Percentiles rank a stretch among this genome's conserved stretches.
phyloP scores from a whole-genome alignment of 2,329 filamentous ascomycete genomes.

The Penicillium sp. region DNA sequence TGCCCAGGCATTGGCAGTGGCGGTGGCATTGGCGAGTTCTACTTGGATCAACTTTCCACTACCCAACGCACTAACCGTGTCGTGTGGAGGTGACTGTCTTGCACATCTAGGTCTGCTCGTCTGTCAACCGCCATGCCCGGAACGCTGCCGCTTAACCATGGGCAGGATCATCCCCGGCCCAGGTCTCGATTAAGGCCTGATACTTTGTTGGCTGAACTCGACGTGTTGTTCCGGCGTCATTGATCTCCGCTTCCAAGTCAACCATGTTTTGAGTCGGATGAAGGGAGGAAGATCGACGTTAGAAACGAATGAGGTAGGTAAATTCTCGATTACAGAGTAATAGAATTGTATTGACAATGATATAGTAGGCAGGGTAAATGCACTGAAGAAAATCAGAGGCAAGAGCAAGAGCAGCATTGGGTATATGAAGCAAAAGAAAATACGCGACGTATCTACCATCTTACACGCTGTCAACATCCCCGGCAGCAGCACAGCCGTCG shows the following conservation, averaged over 20 bases:
- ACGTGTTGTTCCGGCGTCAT: not conserved
- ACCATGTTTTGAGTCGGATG: not conserved
- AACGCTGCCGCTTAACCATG: not conserved
- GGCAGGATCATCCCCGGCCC: not conserved
- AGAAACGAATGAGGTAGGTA: no score
- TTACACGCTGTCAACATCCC: not conserved
- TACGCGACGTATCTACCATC: not conserved
- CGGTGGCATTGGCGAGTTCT: no score
- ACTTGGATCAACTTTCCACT: no score
- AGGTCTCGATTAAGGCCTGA: not conserved
- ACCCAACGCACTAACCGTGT: no score
- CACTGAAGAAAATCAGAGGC: not conserved
- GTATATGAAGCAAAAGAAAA: conserved; percentile 6
- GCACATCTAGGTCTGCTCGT: not conserved
- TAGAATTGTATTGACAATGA: not conserved
- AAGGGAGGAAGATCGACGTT: not conserved
- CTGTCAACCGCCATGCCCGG: not conserved
- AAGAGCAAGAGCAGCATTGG: not conserved
- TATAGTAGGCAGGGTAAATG: not conserved
- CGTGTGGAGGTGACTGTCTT: no score
- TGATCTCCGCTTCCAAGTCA: not conserved
- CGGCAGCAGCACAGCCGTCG: conserved; percentile 12
- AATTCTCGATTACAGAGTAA: no score
- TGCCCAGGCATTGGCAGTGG: no score
- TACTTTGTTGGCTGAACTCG: not conserved